Evolutionary conservation across 805 yeast genomes (phyloP).

Genomic region (Scheffersomyces stipitis): DNA sequence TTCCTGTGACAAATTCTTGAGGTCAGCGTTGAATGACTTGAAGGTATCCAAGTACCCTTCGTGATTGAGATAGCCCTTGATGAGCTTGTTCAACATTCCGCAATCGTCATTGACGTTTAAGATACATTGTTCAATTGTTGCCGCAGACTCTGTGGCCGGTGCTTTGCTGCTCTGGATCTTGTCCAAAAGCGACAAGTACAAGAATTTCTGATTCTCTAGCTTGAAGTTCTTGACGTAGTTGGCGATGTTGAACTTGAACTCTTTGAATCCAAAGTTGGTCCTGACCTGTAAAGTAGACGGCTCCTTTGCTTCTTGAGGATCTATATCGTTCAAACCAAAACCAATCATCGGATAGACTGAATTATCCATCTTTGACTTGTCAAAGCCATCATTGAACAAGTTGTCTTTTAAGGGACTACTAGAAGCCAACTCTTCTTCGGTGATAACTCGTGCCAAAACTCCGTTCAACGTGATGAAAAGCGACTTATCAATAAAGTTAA

Average conservation of each 20-base stretch:
- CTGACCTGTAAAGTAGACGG: constrained; percentile 19
- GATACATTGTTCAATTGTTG: constrained; percentile 5
- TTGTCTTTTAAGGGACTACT: constrained; percentile 12
- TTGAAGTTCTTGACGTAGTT: constrained; percentile 52
- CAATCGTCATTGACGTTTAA: constrained; percentile 23
- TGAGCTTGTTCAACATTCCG: constrained; percentile 27
- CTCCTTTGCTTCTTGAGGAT: neutral
- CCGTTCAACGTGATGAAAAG: constrained; percentile 86
- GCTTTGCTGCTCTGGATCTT: constrained; percentile 13
- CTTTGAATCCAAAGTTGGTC: constrained; percentile 58
- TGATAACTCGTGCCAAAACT: constrained; percentile 33
- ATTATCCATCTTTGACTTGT: constrained; percentile 13
- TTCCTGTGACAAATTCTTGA: constrained; percentile 21
- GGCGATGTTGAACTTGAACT: constrained; percentile 61
- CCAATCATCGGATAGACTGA: constrained; percentile 37
- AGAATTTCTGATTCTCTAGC: constrained; percentile 16
- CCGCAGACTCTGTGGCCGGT: constrained; percentile 2
- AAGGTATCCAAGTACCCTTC: constrained; percentile 40
- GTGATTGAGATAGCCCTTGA: constrained; percentile 38
- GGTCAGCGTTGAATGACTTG: constrained; percentile 32
- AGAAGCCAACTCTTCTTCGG: constrained; percentile 23
- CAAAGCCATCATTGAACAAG: constrained; percentile 18
- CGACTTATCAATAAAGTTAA: constrained; percentile 61
- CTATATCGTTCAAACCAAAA: constrained; percentile 24
- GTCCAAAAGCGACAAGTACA: constrained; percentile 20